Percentiles rank a stretch among this genome's conserved stretches.
Evolutionary conservation across 2,329 filamentous ascomycete species (phyloP).

Genomic region (Aureobasidium sp.): DNA sequence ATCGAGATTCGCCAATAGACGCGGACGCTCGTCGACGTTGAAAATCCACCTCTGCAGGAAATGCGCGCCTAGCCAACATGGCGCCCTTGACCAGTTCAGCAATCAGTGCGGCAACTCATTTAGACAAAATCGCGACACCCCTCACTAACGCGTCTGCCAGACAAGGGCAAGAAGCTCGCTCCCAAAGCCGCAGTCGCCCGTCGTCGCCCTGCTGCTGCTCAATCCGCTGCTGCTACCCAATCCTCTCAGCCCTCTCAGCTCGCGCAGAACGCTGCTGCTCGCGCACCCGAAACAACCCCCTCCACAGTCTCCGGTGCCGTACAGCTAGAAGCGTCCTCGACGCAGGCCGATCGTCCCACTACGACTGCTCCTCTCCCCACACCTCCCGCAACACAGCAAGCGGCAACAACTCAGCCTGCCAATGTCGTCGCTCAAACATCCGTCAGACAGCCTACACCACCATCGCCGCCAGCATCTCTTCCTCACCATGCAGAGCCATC

Average conservation of each 20-base stretch:
- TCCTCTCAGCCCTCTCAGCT: neutral
- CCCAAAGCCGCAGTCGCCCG: conserved; percentile 42
- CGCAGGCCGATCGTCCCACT: neutral
- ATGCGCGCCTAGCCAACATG: conserved; percentile 24
- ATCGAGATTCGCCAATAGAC: neutral
- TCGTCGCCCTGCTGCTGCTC: conserved; percentile 28
- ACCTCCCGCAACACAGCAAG: conserved; percentile 4
- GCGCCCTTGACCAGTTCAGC: conserved; percentile 48
- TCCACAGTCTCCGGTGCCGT: neutral
- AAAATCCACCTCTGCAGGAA: neutral
- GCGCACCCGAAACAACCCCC: conserved; percentile 16
- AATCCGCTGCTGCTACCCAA: neutral
- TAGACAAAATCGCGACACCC: conserved; percentile 18
- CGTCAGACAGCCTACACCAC: neutral
- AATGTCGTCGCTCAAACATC: neutral
- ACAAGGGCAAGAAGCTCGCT: conserved; percentile 41
- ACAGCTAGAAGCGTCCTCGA: neutral
- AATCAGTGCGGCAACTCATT: conserved; percentile 37
- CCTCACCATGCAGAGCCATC: conserved; percentile 10
- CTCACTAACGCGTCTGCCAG: conserved; percentile 21
- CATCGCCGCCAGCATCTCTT: neutral
- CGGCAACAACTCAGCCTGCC: neutral
- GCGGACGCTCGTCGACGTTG: neutral
- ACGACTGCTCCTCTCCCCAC: conserved; percentile 1
- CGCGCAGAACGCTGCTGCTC: neutral